These are phyloP conservation scores for Populus alba DNA, from an alignment of 345 rosid genomes.

Conservation along the genomic window DNA sequence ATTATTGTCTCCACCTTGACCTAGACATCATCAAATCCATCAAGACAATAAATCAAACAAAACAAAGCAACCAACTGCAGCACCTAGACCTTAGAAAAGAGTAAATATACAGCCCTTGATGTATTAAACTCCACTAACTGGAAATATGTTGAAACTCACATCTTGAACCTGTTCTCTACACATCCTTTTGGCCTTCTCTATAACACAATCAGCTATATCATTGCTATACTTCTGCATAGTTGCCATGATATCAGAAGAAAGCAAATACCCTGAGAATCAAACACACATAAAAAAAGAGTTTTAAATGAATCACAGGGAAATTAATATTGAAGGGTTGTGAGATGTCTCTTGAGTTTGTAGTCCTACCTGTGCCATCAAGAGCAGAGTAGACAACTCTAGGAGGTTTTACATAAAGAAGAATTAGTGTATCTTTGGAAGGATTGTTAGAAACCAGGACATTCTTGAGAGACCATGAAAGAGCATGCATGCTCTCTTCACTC, in stretches of 20 bases:
- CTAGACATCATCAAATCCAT: background rate
- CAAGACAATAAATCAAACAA: background rate
- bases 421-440: constrained; percentile 38
- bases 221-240: constrained; percentile 45
- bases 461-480: constrained; percentile 57
- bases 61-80: too few species aligned
- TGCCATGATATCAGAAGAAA: constrained; percentile 48
- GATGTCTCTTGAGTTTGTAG: background rate
- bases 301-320: background rate
- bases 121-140: background rate
- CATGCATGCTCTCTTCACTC: constrained; percentile 62
- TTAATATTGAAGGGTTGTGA: too few species aligned
- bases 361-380: constrained; percentile 51
- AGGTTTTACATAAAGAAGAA: constrained; percentile 51
- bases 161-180: constrained; percentile 34
- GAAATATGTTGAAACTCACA: constrained; percentile 13
- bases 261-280: constrained; percentile 44
- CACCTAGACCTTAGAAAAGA: too few species aligned
- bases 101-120: too few species aligned
- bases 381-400: constrained; percentile 34
- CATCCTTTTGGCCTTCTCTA: constrained; percentile 46
- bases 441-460: constrained; percentile 31
- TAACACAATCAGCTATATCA: constrained; percentile 41
- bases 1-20: background rate
- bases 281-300: background rate